Conservation (phyloP, 2,329 filamentous ascomycete genomes). For the Fusarium hostae region DNA sequence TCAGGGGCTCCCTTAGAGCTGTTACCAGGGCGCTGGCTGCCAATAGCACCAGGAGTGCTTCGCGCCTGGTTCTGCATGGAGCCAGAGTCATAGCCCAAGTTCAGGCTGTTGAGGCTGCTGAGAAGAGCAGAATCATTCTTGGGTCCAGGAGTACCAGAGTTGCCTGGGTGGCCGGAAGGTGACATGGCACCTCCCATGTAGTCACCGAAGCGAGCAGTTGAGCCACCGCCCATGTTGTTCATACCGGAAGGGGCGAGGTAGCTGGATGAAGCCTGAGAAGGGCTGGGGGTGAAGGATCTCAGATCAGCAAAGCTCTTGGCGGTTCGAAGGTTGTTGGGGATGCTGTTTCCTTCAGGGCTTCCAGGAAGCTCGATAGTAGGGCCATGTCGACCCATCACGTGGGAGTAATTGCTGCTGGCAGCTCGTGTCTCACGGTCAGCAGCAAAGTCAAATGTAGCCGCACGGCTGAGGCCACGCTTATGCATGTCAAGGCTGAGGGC, state of each 20-base stretch:
- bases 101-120: conserved; percentile 62
- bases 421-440: conserved; percentile 76
- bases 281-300: conserved; percentile 93
- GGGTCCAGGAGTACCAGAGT: conserved; percentile 52
- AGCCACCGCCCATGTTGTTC: conserved; percentile 62
- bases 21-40: conserved; percentile 68
- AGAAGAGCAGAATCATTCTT: conserved; percentile 57
- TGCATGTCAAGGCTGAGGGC: conserved; percentile 79
- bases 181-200: conserved; percentile 55
- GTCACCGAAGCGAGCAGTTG: conserved; percentile 57
- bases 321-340: conserved; percentile 84
- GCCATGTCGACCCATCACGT: conserved; percentile 81
- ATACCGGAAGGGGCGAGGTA: conserved; percentile 67
- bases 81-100: conserved; percentile 62
- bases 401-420: conserved; percentile 74
- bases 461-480: conserved; percentile 86
- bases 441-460: conserved; percentile 97
- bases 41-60: conserved; percentile 70
- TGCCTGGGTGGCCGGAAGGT: conserved; percentile 50
- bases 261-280: conserved; percentile 84
- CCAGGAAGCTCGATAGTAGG: conserved; percentile 90
- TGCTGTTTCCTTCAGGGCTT: conserved; percentile 71
- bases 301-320: conserved; percentile 98
- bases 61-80: conserved; percentile 52
- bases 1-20: conserved; percentile 62